Evolutionary conservation across 169 alveolate species (phyloP), one percentile per base, ranked within the genome.

Genomic region (Toxoplasma gondii): DNA sequence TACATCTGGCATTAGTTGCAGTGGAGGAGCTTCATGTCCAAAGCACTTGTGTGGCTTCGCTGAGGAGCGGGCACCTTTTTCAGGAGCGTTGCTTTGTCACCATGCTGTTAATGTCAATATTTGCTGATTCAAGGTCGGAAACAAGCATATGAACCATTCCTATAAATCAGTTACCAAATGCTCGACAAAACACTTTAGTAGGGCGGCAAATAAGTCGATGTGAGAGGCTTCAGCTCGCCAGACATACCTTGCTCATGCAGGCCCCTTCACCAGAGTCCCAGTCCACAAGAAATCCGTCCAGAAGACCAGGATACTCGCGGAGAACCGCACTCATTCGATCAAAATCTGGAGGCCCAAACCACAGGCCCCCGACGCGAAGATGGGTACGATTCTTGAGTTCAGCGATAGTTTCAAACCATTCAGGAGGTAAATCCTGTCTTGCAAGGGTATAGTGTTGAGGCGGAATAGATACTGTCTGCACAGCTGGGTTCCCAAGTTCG

Each of bases 231-330:
- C 58, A 49, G 58, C 58, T 12, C 58, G 58, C 58, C 58, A 4
- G 58, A 49, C 58, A 49, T 80, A 91, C 94, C 45, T 91, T 91
- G 49, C 53, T 91, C 94, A 91, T 91, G 94, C 94, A 91, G 27
- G 94, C 88, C 27, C 91, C 88, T 69, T 80, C 41, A 0, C 94
- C 94, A 22, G 58, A 58, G 41, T 91, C 94, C 94, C 94, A 91
- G 67, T 91, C 67, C 70, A 91, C 53, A 80, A 70, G 64, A 78
- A 91, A 31, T 10, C 94, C 94, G 36, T 74, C 90, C n/a, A 91
- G 78, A 0, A 91, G 43, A 4, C 38, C 16, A 4, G 91, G 94
- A 45, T 91, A 36, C 24, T 74, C 5, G 41, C 64, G 45, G 39
- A 91, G 44, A 19, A 78, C 10, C 39, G 22, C 58, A 39, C 70